A percentile compares a stretch with the other conserved stretches of the same genome.
These are phyloP conservation scores for Rehmannia glutinosa DNA, from an alignment of 257 asterid genomes.

Conservation along the genomic window DNA sequence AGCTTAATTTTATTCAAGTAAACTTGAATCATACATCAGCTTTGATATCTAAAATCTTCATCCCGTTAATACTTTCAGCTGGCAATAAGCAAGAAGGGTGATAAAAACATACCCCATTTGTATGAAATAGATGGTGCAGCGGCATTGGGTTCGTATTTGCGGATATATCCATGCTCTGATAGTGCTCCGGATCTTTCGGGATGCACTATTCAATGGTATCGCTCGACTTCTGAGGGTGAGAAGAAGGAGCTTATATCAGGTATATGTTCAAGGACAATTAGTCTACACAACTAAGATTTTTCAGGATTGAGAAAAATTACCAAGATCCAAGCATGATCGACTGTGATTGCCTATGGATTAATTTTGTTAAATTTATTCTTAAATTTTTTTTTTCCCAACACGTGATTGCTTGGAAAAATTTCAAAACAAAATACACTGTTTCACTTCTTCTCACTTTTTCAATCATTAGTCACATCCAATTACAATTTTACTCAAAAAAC, in stretches of 20 bases:
- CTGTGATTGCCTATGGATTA: too few relatives aligned
- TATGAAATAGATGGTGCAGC: constrained; percentile 76
- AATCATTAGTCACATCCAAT: too few relatives aligned
- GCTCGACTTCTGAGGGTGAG: constrained; percentile 58
- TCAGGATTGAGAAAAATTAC: not conserved
- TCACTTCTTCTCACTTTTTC: too few relatives aligned
- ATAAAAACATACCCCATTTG: constrained; percentile 26
- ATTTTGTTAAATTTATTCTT: too few relatives aligned
- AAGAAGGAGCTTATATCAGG: constrained; percentile 84
- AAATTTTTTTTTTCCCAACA: too few relatives aligned
- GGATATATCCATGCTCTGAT: constrained; percentile 54
- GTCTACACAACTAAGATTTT: not conserved
- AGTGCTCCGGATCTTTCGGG: constrained; percentile 52
- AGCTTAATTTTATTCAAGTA: not conserved
- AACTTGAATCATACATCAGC: not conserved
- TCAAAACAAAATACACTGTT: too few relatives aligned
- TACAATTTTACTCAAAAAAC: too few relatives aligned
- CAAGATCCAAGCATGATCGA: too few relatives aligned
- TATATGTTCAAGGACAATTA: constrained; percentile 11
- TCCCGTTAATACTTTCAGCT: constrained; percentile 43
- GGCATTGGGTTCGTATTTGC: constrained; percentile 75
- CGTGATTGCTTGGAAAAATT: too few relatives aligned
- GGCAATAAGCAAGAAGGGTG: constrained; percentile 62
- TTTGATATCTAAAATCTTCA: constrained; percentile 10
- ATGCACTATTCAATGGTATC: constrained; percentile 79